phyloP scores from a whole-genome alignment of 768 basidiomycete species.

The Suillus weaverae region DNA sequence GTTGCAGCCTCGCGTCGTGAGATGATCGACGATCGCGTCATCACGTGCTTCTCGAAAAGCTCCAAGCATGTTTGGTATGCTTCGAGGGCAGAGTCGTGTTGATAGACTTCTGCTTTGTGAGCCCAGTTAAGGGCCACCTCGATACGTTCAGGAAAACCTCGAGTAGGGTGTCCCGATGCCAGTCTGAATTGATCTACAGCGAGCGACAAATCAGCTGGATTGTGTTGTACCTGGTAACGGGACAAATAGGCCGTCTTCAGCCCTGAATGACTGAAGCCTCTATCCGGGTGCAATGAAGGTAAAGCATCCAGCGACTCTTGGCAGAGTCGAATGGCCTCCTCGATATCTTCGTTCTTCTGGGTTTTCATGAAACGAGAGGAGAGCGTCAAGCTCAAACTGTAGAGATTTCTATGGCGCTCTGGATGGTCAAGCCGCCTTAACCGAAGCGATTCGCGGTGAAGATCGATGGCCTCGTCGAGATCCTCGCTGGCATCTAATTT shows the following conservation, averaged over 20 bases:
- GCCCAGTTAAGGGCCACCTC: rapidly evolving
- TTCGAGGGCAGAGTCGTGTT: neutral
- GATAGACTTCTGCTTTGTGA: neutral
- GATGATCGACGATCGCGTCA: neutral
- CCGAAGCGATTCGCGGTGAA: neutral
- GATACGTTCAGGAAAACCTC: neutral
- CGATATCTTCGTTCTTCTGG: neutral
- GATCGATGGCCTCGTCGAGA: neutral
- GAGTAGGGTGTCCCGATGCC: neutral
- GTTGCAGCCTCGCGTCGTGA: neutral
- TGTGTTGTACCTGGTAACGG: neutral
- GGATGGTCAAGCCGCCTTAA: neutral
- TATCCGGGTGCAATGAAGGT: neutral
- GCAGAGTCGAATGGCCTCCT: neutral
- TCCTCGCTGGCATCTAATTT: neutral
- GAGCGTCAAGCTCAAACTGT: neutral
- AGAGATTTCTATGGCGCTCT: neutral
- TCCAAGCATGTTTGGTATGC: neutral
- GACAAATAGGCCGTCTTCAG: neutral
- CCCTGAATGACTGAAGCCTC: neutral
- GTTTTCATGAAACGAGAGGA: neutral
- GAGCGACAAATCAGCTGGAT: neutral
- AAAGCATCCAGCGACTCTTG: neutral
- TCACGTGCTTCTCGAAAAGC: neutral
- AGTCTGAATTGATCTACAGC: neutral